Conservation (phyloP, 805 yeast species). For the Candida loeiensis region DNA sequence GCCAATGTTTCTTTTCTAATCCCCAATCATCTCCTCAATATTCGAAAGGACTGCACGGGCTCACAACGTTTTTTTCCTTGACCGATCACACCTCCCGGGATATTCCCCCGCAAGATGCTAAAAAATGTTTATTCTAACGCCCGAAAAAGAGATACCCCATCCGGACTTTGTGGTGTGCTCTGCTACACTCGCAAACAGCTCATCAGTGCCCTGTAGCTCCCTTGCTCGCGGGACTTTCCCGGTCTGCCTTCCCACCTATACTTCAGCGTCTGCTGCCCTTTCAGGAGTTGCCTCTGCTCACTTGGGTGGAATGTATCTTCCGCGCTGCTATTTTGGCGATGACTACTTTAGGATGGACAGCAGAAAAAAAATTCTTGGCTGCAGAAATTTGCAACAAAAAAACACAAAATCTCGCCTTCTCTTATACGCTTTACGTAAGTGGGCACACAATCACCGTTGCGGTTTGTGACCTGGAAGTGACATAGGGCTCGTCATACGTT, state of each 20-base stretch:
- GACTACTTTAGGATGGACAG: not conserved
- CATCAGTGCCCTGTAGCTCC: too few species aligned
- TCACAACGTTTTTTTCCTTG: not conserved
- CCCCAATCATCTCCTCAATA: not conserved
- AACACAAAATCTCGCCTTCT: not conserved
- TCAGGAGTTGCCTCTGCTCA: too few species aligned
- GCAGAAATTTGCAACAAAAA: not conserved
- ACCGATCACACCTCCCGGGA: too few species aligned
- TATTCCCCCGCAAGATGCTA: too few species aligned
- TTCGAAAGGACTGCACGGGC: not conserved
- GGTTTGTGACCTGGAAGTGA: not conserved
- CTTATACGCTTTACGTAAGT: not conserved
- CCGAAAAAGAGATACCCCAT: too few species aligned
- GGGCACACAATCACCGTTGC: not conserved
- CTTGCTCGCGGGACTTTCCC: too few species aligned
- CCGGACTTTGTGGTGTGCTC: too few species aligned
- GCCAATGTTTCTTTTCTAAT: not conserved
- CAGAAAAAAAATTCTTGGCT: slow-evolving; percentile 1
- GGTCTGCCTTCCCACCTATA: too few species aligned
- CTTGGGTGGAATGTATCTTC: too few species aligned
- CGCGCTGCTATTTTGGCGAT: not conserved
- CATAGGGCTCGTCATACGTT: not conserved
- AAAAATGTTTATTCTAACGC: too few species aligned
- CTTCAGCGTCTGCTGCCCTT: too few species aligned
- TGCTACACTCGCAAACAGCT: too few species aligned